phyloP scores from a whole-genome alignment of 1,284 basidiomycete species.

The Cerrena zonata region DNA sequence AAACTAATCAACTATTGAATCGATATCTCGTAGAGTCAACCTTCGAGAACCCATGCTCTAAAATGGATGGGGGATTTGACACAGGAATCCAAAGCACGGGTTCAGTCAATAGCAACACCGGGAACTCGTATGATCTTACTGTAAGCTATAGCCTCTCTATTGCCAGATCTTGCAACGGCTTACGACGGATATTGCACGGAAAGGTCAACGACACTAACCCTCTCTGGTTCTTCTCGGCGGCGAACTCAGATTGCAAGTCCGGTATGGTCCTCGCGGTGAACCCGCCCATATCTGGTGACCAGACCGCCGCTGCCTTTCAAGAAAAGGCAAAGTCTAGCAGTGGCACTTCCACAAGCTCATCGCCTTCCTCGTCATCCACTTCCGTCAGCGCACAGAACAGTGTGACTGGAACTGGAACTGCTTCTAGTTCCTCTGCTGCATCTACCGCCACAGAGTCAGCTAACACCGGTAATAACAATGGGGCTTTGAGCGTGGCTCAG shows the following conservation, averaged over 20 bases:
- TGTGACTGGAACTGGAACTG: neutral
- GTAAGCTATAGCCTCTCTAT: slow-evolving; percentile 8
- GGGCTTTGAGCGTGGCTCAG: neutral
- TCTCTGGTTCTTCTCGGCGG: slow-evolving; percentile 19
- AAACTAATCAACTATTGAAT: neutral
- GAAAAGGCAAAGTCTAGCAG: slow-evolving; percentile 12
- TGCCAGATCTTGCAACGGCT: too few species aligned
- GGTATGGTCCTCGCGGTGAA: slow-evolving; percentile 19
- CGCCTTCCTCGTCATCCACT: slow-evolving; percentile 6
- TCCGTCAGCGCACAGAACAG: neutral
- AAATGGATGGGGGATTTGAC: slow-evolving; percentile 15
- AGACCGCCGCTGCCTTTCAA: slow-evolving; percentile 15
- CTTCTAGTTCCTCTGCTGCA: neutral
- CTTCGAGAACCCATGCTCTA: slow-evolving; percentile 16
- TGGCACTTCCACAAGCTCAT: slow-evolving; percentile 6
- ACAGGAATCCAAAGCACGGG: slow-evolving; percentile 17
- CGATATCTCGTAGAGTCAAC: slow-evolving; percentile 12
- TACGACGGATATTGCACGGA: too few species aligned
- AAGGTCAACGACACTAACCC: slow-evolving; percentile 17
- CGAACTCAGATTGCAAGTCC: slow-evolving; percentile 14
- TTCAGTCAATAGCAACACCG: slow-evolving; percentile 11
- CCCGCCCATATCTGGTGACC: slow-evolving; percentile 12
- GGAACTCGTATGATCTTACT: slow-evolving; percentile 9
- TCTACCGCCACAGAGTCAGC: neutral
- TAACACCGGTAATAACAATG: neutral